Evolutionary conservation across 1,139 yeast species (phyloP).

Genomic region (Pichia sp.): DNA sequence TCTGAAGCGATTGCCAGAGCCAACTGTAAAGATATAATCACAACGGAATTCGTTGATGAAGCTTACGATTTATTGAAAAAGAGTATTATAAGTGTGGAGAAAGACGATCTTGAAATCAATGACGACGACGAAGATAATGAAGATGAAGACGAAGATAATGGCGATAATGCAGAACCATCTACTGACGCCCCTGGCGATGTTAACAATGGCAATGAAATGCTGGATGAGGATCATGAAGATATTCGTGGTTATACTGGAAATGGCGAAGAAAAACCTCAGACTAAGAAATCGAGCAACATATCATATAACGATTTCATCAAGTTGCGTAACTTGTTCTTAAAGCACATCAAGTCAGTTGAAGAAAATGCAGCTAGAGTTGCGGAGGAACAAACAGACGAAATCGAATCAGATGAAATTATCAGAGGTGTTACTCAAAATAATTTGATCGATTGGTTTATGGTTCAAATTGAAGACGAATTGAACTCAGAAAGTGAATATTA

Average conservation of each 20-base stretch:
- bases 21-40: slow-evolving; percentile 84
- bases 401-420: slow-evolving; percentile 30
- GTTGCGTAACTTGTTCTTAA: slow-evolving; percentile 75
- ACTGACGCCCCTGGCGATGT: slow-evolving; percentile 10
- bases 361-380: slow-evolving; percentile 29
- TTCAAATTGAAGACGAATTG: slow-evolving; percentile 65
- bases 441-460: slow-evolving; percentile 73
- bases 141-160: slow-evolving; percentile 15
- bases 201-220: slow-evolving; percentile 5
- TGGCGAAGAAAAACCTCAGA: slow-evolving; percentile 4
- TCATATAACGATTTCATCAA: slow-evolving; percentile 81
- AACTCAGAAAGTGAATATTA: slow-evolving; percentile 64
- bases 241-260: slow-evolving; percentile 10
- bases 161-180: slow-evolving; percentile 4
- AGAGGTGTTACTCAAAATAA: slow-evolving; percentile 61
- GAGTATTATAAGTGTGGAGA: slow-evolving; percentile 89
- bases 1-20: slow-evolving; percentile 98
- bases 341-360: slow-evolving; percentile 47
- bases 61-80: slow-evolving; percentile 87
- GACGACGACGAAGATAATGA: slow-evolving; percentile 43
- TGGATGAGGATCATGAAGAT: slow-evolving; percentile 4
- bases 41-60: slow-evolving; percentile 84
- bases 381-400: slow-evolving; percentile 20
- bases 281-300: slow-evolving; percentile 39
- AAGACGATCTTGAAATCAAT: slow-evolving; percentile 84